phyloP scores from a whole-genome alignment of 768 basidiomycete species.

The Chalciporus piperatus region DNA sequence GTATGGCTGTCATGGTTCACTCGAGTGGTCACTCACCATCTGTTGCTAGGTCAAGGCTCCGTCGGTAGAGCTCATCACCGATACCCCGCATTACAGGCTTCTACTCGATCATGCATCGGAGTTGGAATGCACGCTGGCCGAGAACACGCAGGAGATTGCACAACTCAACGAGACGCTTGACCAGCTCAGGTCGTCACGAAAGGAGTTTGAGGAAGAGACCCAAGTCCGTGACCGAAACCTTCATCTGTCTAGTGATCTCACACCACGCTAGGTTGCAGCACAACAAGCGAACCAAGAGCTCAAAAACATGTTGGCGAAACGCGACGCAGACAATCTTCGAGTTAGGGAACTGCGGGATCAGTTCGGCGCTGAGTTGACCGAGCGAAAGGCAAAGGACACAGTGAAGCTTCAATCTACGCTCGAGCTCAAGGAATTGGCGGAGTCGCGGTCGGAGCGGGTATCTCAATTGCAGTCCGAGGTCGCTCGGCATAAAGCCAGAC shows the following conservation, averaged over 20 bases:
- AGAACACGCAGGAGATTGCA: conserved; percentile 37
- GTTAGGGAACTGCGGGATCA: conserved; percentile 75
- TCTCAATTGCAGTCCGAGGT: conserved; percentile 68
- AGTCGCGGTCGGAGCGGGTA: conserved; percentile 74
- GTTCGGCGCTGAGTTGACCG: conserved; percentile 57
- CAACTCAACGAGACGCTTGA: conserved; percentile 46
- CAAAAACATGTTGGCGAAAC: conserved; percentile 55
- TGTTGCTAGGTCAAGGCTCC: conserved; percentile 37
- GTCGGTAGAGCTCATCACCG: conserved; percentile 44
- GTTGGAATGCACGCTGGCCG: conserved; percentile 42
- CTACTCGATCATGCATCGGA: conserved; percentile 53
- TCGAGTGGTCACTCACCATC: background rate
- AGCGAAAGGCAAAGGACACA: conserved; percentile 63
- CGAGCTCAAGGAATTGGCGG: conserved; percentile 64
- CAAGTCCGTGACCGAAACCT: conserved; percentile 36
- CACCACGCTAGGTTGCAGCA: conserved; percentile 36
- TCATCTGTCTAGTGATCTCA: conserved; percentile 9
- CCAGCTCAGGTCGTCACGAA: conserved; percentile 37
- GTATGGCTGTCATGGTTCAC: conserved; percentile 28
- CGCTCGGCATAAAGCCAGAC: conserved; percentile 63
- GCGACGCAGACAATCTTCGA: conserved; percentile 63
- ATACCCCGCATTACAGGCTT: conserved; percentile 52
- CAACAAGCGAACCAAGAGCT: conserved; percentile 61
- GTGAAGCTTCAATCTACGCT: conserved; percentile 56
- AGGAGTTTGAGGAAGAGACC: conserved; percentile 45